These are phyloP conservation scores for Geotrichum citri-aurantii DNA, from an alignment of 1,139 yeast genomes.

Conservation along the genomic window DNA sequence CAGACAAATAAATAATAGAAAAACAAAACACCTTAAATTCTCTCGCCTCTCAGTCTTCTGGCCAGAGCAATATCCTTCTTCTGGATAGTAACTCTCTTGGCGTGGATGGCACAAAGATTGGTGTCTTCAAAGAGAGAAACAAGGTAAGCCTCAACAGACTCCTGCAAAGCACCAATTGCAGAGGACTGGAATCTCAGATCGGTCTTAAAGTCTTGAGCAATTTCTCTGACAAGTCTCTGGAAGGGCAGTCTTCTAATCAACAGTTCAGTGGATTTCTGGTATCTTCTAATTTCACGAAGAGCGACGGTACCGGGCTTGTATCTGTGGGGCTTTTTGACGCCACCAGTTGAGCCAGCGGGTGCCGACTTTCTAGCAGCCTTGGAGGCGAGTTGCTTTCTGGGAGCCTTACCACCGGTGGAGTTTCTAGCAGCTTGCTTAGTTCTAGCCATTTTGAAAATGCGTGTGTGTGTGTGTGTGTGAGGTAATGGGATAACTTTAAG, in stretches of 20 bases:
- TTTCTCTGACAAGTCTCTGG: conserved; percentile 98
- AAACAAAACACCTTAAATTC: conserved; percentile 17
- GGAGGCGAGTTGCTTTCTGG: conserved; percentile 98
- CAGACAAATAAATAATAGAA: not conserved
- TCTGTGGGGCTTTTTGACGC: conserved; percentile 99
- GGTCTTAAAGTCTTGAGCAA: conserved; percentile 97
- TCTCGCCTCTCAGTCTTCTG: conserved; percentile 96
- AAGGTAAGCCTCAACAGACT: conserved; percentile 97
- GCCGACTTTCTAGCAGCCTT: conserved; percentile 99
- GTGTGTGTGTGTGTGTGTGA: conserved; percentile 1
- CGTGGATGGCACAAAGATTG: conserved; percentile 98
- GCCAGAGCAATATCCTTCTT: conserved; percentile 99
- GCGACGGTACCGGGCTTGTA: conserved; percentile 99
- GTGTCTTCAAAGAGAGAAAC: conserved; percentile 90
- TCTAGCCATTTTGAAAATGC: conserved; percentile 71
- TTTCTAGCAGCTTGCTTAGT: conserved; percentile 98
- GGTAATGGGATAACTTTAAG: too few relatives aligned
- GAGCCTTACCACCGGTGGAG: conserved; percentile 99
- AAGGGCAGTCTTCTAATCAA: conserved; percentile 96
- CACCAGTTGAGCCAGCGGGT: conserved; percentile 69
- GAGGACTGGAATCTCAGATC: conserved; percentile 98
- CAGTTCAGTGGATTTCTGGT: conserved; percentile 96
- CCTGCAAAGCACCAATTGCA: conserved; percentile 98
- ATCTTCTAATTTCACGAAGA: conserved; percentile 98
- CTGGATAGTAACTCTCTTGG: conserved; percentile 98